phyloP scores from a whole-genome alignment of 1,284 basidiomycete species.

The Tilletia setariae region DNA sequence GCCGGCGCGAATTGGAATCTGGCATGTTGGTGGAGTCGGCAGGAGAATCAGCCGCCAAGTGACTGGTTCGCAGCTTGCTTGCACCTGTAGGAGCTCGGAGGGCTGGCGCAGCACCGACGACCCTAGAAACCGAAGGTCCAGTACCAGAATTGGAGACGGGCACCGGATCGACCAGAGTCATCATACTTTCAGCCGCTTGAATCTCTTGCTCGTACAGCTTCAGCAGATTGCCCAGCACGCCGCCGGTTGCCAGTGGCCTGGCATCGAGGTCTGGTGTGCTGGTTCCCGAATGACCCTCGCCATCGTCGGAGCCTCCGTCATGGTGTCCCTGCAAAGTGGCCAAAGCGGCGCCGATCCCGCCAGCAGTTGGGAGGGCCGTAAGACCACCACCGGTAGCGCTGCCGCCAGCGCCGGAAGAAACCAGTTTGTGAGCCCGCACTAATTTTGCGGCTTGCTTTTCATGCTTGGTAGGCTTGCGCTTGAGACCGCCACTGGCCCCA shows the following conservation, averaged over 20 bases:
- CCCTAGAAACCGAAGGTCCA: no score
- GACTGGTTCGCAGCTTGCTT: background rate
- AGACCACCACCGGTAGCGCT: conserved; percentile 8
- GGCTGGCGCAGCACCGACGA: background rate
- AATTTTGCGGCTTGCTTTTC: conserved; percentile 48
- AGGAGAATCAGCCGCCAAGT: background rate
- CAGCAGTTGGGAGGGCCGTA: background rate
- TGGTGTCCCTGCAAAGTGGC: background rate
- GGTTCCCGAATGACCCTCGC: conserved; percentile 30
- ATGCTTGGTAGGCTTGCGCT: conserved; percentile 38
- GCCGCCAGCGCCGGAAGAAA: conserved; percentile 7
- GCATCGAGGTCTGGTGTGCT: conserved; percentile 50
- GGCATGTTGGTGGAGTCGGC: background rate
- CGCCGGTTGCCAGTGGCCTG: conserved; percentile 38
- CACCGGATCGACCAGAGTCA: background rate
- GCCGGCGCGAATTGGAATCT: background rate
- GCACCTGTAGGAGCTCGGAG: background rate
- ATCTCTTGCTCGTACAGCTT: conserved; percentile 45
- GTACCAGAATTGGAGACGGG: background rate
- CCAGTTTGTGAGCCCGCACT: conserved; percentile 45
- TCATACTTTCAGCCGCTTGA: conserved; percentile 27
- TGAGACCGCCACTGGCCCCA: conserved; percentile 26
- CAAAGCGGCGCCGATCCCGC: background rate
- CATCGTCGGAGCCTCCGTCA: conserved; percentile 22
- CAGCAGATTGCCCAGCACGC: conserved; percentile 51